Evolutionary conservation across 1,284 basidiomycete genomes (phyloP), one percentile per base, ranked within the genome.

Genomic region (Cronartium quercuum): DNA sequence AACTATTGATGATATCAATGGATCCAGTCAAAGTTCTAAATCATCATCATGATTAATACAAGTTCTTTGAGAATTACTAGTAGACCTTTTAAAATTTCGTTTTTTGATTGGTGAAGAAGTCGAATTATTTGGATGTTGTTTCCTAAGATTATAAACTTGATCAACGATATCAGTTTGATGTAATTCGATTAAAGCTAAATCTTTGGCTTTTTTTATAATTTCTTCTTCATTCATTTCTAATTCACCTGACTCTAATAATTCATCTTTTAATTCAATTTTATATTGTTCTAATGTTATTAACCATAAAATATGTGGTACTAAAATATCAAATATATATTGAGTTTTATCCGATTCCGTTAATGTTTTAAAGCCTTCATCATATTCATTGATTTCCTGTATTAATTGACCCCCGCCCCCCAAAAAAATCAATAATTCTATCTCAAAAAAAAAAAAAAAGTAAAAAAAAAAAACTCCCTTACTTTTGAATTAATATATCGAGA

Each of bases 271-370:
- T 40, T 62, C 58, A 3, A 47, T 34, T 47, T 51, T 18, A 57
- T 71, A 63, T 64, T 64, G 61, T 24, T 12, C 2, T 7, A 71
- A 41, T 6, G 68, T 71, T 4, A 71, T 63, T 47, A 71, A 37
- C 68, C 68, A 71, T 21, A 71, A 42, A 21, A 71, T 12, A 12
- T 71, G 58, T 1, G 68, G 68, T 71, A 71, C 68, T 24, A 71
- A 38, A 40, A 71, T 64, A 13, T 71, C 61, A 55, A 71, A 71
- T 34, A 71, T 63, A 29, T 71, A 71, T 71, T 71, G 68, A 47
- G 10, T 71, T 34, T 71, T 71, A 42, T 71, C 24, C 12, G 41
- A n/a, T 12, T 65, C 61, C 41, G 41, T 38, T 64, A 71, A 71
- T 40, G n/a, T 51, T 55, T 21, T 5, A 47, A 71, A 71, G 35